These are phyloP conservation scores for Paramecium caudatum DNA, from an alignment of 73 alveolate genomes.

Conservation along the genomic window DNA sequence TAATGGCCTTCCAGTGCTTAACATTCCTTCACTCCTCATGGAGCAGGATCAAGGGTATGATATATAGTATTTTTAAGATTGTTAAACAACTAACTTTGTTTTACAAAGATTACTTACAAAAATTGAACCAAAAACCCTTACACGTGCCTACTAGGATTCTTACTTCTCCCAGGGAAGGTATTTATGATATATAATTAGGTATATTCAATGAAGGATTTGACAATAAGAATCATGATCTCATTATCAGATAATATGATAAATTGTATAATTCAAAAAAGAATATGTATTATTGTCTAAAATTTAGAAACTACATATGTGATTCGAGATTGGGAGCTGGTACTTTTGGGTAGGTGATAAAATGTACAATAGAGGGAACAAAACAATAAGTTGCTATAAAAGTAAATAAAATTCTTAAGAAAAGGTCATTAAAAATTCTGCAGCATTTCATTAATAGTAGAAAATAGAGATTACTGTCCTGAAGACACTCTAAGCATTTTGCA, in stretches of 20 bases:
- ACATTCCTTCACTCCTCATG: conserved; percentile 54
- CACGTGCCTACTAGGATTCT: conserved; percentile 29
- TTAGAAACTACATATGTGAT: conserved; percentile 63
- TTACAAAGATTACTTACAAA: conserved; percentile 12
- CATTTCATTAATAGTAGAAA: conserved; percentile 60
- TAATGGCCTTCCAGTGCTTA: conserved; percentile 34
- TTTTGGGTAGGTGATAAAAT: conserved; percentile 69
- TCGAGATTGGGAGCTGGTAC: conserved; percentile 72
- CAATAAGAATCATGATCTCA: conserved; percentile 44
- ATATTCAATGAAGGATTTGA: conserved; percentile 49
- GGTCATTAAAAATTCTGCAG: conserved; percentile 69
- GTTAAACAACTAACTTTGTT: background rate
- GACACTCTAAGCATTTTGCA: conserved; percentile 26
- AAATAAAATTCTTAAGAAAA: background rate
- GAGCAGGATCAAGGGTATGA: conserved; percentile 19
- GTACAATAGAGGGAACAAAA: conserved; percentile 54
- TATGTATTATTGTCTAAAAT: conserved; percentile 36
- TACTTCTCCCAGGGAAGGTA: conserved; percentile 42
- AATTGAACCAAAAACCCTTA: conserved; percentile 4
- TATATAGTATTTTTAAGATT: conserved; percentile 1
- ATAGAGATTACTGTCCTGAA: conserved; percentile 54
- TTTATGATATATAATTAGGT: background rate
- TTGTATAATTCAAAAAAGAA: conserved; percentile 22
- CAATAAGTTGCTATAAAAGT: conserved; percentile 71
- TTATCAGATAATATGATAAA: conserved; percentile 13